Base-by-base conservation (phyloP, 1,284 basidiomycete genomes). In the Meira nashicola region DNA sequence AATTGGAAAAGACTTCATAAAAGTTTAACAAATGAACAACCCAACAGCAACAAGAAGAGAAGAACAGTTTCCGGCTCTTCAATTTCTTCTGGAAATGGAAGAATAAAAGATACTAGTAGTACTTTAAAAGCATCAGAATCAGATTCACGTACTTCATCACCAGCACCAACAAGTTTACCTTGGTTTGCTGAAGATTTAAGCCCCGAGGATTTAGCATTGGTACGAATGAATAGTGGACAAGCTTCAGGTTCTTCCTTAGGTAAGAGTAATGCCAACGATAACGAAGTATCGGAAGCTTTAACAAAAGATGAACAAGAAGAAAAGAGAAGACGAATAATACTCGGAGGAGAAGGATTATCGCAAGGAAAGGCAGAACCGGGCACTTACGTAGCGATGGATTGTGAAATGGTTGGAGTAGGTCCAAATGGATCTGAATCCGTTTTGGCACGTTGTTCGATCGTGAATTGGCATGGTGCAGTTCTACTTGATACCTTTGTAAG, bases 321-420 rank as follows among this genome's bases (percentile, higher is more conserved):
- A 19, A 7, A 3, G 28, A 39, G 28, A 39, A 53, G 28, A 17
- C 50, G 28, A 6, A 33, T 41, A 2, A 53, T 53, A 39, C 37
- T 53, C 5, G 50, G 50, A 37, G 50, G 39, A 12, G 15, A n/a
- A 21, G 50, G 37, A 5, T 25, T 53, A 53, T 53, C 50, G 38
- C 23, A 53, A 23, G 50, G 37, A 28, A 53, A 39, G 50, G 11
- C 17, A 5, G 50, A 53, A 58, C 84, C 86, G 1, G 89, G 89
- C 51, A 87, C 86, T 76, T 92, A 88, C 65, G 79, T 94, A 33
- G 87, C 90, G 0, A 81, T 97, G 46, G 93, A 97, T 78, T 96
- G 93, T 71, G 93, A 98, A 80, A 97, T 98, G 93, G 94, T 98
- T 2, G 93, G 93, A 1, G 86, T 97, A 6, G 92, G 93, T 0